Base-by-base conservation (phyloP, 108 stramenopile species). In the Thalassiosira profunda region DNA sequence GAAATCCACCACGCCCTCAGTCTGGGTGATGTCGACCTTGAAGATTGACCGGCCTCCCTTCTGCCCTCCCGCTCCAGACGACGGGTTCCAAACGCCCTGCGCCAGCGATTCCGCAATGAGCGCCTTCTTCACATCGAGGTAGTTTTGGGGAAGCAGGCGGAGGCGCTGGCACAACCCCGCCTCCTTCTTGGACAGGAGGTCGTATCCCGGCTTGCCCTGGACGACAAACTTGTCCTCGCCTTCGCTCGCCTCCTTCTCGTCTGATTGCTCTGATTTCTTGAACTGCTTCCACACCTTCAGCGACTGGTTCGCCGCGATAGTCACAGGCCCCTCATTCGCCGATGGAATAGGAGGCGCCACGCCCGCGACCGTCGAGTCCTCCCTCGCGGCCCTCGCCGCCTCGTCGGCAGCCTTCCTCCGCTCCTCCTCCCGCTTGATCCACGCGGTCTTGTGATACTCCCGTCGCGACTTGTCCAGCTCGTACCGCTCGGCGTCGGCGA, bases 401-500 rank as follows among this genome's bases (percentile, higher is more conserved):
- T 70, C 74, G 10, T 68, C 82, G 14, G 61, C 76, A 11, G 69
- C 74, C 53, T 84, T 76, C 40, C 58, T 66, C 24, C 41, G 76
- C 36, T 86, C 88, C 1, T 60, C 74, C 36, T 84, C 84, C 48
- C 79, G 80, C 68, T 91, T 81, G 28, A 74, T 26, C 69, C 81
- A 76, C 14, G 87, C 86, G 31, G 61, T 62, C 42, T 76, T 85
- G 66, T 92, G 94, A 63, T 81, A 81, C 48, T 92, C 87, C 10
- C 91, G 80, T 15, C 93, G 86, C 33, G 65, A 47, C 58, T 90
- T 90, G 66, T 92, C 94, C 11, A 90, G 72, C 62, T 93, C 95
- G 63, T 87, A 96, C 63, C 80, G 81, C 79, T 96, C 92, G 5
- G 89, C 95, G 68, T 96, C 92, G 0, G 84, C 86, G 33, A 92